Base-by-base conservation (phyloP, 108 stramenopile genomes). In the Epipyxis sp. region DNA sequence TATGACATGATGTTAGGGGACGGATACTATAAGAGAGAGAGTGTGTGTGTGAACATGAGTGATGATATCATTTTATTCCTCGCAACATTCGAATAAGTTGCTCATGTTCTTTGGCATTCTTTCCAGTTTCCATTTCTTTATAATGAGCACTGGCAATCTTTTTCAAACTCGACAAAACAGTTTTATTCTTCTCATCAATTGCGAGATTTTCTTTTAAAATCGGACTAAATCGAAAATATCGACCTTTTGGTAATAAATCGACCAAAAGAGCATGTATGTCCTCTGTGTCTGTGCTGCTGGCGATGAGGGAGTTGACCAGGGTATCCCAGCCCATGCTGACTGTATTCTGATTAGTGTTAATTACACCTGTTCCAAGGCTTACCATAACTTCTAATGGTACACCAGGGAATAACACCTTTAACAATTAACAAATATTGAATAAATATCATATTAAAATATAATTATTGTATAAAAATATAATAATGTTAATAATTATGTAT, bases 141-240 rank as follows among this genome's bases (percentile, higher is more conserved):
- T 82, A 83, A 68, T 82, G 82, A 34, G 78, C 76, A 30, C 77
- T 37, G 1, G 83, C 81, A 42, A 83, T 76, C 13, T 25, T 76
- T 79, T 84, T 84, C 41, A 84, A 59, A 69, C 59, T 78, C 76
- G 41, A 59, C 13, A 84, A 72, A 35, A 77, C 61, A 37, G 82
- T 82, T 13, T 62, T 74, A 29, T 79, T 40, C 13, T 76, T 80
- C 45, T 81, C 83, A 44, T 84, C 83, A 50, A 84, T 82, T 44
- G 83, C 78, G 77, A 82, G 76, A 16, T 80, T 76, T 16, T 39
- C 54, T 16, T 16, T 42, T 71, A 82, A 82, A 42, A 74, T 50
- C 13, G 83, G 80, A 67, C 83, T 84, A 76, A 84, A 84, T 34
- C 83, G 83, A 39, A 80, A 84, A 79, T 82, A 84, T 41, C 44